phyloP scores from a whole-genome alignment of 1,284 basidiomycete genomes.

The Ustilago tritici region DNA sequence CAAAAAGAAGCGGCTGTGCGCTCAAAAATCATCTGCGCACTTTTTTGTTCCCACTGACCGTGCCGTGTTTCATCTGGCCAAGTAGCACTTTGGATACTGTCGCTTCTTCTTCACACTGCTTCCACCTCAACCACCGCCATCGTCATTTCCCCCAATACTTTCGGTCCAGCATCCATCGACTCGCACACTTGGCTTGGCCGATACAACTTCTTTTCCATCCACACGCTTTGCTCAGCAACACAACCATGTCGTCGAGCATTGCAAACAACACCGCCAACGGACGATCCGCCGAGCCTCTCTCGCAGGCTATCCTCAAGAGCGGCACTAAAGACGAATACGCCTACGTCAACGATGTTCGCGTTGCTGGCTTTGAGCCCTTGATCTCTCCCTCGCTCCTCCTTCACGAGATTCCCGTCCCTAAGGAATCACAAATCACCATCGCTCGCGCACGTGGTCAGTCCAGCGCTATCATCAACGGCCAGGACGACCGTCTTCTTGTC shows the following conservation, averaged over 20 bases:
- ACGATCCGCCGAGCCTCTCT: constrained; percentile 42
- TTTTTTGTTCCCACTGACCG: background rate
- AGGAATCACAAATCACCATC: constrained; percentile 57
- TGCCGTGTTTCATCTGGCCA: background rate
- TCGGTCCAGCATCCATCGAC: background rate
- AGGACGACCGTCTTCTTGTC: constrained; percentile 68
- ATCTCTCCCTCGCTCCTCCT: constrained; percentile 64
- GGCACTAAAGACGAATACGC: constrained; percentile 41
- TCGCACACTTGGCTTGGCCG: background rate
- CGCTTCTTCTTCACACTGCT: background rate
- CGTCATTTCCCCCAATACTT: background rate
- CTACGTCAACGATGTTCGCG: constrained; percentile 64
- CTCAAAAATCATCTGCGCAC: background rate
- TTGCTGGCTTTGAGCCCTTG: constrained; percentile 67
- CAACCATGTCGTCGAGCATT: constrained; percentile 40
- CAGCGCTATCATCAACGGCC: constrained; percentile 62
- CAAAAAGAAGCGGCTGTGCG: background rate
- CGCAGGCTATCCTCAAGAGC: constrained; percentile 29
- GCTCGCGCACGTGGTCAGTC: constrained; percentile 60
- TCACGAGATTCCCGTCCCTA: constrained; percentile 65
- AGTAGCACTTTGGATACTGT: background rate
- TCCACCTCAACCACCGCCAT: background rate
- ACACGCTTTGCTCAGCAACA: background rate
- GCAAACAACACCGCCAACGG: constrained; percentile 53
- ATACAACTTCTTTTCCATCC: background rate